Conservation (phyloP, 345 rosid genomes). For the Cardamine resedifolia region DNA sequence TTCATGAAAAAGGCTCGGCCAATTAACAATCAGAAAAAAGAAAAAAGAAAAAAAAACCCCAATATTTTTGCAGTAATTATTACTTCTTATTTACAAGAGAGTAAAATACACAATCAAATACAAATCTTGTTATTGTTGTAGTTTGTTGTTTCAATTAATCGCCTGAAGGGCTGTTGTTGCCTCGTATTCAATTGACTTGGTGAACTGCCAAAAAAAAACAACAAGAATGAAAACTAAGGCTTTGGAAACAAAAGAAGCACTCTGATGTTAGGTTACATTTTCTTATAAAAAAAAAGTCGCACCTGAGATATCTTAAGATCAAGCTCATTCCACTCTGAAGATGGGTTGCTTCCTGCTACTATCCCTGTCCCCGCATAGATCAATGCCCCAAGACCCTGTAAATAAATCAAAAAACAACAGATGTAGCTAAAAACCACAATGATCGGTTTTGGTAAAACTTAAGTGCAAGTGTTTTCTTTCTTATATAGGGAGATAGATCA, state of each 20-base stretch:
- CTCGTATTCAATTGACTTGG: slow-evolving; percentile 36
- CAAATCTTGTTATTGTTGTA: not conserved
- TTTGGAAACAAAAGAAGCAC: not conserved
- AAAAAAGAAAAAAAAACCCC: not conserved
- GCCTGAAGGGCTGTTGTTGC: slow-evolving; percentile 24
- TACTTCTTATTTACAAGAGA: slow-evolving; percentile 1
- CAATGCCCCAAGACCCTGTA: slow-evolving; percentile 78
- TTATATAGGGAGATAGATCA: too few species aligned
- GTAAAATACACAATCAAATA: not conserved
- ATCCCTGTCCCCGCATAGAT: slow-evolving; percentile 94
- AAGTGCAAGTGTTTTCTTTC: not conserved
- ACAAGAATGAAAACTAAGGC: not conserved
- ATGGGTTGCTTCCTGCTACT: slow-evolving; percentile 82
- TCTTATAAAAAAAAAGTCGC: not conserved
- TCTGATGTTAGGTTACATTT: not conserved
- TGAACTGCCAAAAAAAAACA: slow-evolving; percentile 28
- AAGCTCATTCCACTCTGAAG: slow-evolving; percentile 90
- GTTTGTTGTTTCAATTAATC: slow-evolving; percentile 20
- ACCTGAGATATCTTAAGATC: slow-evolving; percentile 98
- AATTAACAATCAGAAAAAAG: slow-evolving; percentile 5
- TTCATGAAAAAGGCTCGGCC: not conserved
- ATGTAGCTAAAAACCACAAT: not conserved
- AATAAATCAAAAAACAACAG: not conserved
- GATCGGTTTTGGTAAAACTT: not conserved
- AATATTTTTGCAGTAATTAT: not conserved